Evolutionary conservation across 345 rosid genomes (phyloP), one percentile per base, ranked within the genome.

Genomic region (Populus tremula): DNA sequence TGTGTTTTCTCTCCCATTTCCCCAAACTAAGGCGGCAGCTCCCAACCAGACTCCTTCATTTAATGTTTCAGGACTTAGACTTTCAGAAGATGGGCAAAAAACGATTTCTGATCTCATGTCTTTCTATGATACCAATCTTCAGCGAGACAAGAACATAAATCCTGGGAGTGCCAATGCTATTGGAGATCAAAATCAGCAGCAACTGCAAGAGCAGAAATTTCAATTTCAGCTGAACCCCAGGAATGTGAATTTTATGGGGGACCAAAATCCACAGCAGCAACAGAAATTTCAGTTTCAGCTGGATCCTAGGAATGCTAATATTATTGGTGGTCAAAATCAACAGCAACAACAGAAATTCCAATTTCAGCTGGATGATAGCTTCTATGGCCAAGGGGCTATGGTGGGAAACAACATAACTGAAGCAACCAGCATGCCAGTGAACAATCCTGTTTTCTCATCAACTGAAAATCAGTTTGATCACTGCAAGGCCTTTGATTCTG

Each of bases 61-160:
- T 68, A 80, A 79, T 78, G 74, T 87, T 71, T 73, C 88, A 13
- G 89, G 88, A 65, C 80, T 75, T 50, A 87, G 88, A 69, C 88
- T 90, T 82, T 81, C 92, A 0, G 90, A 87, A 65, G 88, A 88
- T 13, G 96, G 87, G 33, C 87, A 87, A 59, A 85, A 84, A 76
- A 79, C 82, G 77, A 87, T 90, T 75, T 80, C 87, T 6, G 89
- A 88, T 73, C 88, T 88, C 41, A 82, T 89, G 88, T 79, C 88
- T 4, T 82, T 78, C 76, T 89, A 90, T 67, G 89, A 88, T 65
- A 72, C 78, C 50, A 90, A 80, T 82, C 77, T 79, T 59, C 91
- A 84, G 70, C 79, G 41, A 23, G 81, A 78, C 72, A 80, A 80
- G 74, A 80, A 50, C 64, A 14, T 74, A 49, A 81, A 67, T 77